These are phyloP conservation scores for Microdochium bolleyi DNA, from an alignment of 2,329 filamentous ascomycete genomes.

Conservation along the genomic window DNA sequence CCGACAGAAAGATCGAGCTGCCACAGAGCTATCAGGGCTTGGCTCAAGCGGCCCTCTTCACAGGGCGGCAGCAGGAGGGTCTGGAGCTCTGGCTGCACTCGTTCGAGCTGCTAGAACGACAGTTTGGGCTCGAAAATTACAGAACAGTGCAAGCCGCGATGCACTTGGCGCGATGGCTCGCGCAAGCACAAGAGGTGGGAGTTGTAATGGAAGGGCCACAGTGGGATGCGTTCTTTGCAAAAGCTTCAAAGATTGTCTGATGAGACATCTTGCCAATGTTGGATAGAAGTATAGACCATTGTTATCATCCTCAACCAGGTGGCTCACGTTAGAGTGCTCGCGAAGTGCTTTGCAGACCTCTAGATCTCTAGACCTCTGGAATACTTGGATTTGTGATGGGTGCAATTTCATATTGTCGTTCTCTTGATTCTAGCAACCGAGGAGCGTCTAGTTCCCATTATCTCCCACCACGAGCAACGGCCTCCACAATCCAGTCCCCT, in stretches of 20 bases:
- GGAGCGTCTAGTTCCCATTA: not conserved
- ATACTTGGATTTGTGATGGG: no score
- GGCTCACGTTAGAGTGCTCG: no score
- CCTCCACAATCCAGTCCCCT: constrained; percentile 49
- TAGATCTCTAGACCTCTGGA: no score
- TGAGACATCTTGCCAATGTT: no score
- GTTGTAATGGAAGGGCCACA: not conserved
- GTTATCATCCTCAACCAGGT: no score
- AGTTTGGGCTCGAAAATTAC: not conserved
- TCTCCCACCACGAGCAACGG: constrained; percentile 25
- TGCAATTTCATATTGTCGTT: no score
- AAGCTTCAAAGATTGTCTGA: not conserved
- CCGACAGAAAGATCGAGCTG: not conserved
- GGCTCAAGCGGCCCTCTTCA: not conserved
- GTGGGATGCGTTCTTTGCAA: not conserved
- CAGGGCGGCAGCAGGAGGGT: not conserved
- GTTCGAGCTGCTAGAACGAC: not conserved
- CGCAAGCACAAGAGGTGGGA: not conserved
- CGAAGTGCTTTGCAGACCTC: no score
- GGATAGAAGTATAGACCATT: no score
- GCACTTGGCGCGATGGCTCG: not conserved
- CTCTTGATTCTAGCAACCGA: no score
- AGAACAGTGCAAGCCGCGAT: not conserved
- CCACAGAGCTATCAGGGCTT: not conserved
- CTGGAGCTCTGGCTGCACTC: not conserved